Evolutionary conservation across 345 rosid species (phyloP).

Genomic region (Eucalyptus leucophloia): DNA sequence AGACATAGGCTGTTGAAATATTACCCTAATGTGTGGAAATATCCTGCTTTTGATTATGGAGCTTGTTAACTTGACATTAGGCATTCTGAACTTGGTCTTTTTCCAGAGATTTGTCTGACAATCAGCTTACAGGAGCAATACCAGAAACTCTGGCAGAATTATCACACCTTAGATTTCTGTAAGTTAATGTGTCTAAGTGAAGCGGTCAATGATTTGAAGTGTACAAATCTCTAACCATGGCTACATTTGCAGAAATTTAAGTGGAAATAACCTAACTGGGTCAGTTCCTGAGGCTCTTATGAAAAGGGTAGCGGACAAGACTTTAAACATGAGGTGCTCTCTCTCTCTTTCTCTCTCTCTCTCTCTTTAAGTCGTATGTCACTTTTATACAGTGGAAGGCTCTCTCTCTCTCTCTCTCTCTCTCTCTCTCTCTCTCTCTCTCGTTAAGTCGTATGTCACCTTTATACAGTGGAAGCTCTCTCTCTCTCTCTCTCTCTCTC

Average conservation of each 20-base stretch:
- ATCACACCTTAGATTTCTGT: conserved; percentile 21
- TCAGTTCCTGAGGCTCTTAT: background rate
- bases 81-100: background rate
- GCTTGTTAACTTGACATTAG: background rate
- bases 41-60: background rate
- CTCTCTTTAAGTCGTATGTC: too few relatives aligned
- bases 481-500: too few relatives aligned
- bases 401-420: background rate
- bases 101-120: conserved; percentile 46
- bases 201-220: background rate
- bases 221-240: background rate
- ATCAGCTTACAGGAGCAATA: conserved; percentile 25
- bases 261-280: background rate
- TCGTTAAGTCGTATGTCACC: too few relatives aligned
- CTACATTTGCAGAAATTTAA: background rate
- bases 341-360: background rate
- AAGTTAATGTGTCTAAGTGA: conserved; percentile 1
- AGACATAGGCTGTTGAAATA: background rate
- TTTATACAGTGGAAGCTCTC: too few relatives aligned
- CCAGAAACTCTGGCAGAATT: conserved; percentile 17
- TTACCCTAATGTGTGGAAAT: background rate
- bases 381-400: background rate
- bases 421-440: background rate
- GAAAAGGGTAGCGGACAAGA: background rate
- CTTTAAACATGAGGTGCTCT: background rate